A percentile compares a stretch with the other conserved stretches of the same genome.
These are phyloP conservation scores for Cetraspora pellucida DNA, from an alignment of 192 early-diverging fungal species.

Conservation along the genomic window DNA sequence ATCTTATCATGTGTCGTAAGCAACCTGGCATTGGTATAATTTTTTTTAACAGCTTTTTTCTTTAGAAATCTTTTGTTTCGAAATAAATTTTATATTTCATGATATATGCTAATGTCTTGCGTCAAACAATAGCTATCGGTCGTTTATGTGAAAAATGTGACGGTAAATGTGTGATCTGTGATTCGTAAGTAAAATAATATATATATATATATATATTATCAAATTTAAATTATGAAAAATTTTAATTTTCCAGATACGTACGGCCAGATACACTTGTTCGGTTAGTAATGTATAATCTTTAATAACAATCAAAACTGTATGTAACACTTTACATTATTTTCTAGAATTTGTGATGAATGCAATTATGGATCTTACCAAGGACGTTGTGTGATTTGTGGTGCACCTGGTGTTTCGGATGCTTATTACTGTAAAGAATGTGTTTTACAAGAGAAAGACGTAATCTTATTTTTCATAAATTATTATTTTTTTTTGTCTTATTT, in stretches of 20 bases:
- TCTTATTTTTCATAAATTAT: constrained; percentile 24
- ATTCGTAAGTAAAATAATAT: constrained; percentile 64
- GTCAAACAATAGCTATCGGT: constrained; percentile 66
- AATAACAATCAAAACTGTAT: not conserved
- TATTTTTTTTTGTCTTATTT: not conserved
- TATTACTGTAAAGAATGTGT: constrained; percentile 95
- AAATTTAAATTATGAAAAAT: not conserved
- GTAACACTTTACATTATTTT: not conserved
- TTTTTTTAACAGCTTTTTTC: not conserved
- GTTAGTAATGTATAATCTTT: constrained; percentile 5
- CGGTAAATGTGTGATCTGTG: constrained; percentile 95
- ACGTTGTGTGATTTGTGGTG: constrained; percentile 88
- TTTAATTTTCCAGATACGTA: constrained; percentile 61
- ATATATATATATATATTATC: not conserved
- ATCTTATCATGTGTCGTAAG: constrained; percentile 95
- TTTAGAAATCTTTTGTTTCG: not conserved
- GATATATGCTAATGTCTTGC: not conserved
- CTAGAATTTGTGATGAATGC: constrained; percentile 93
- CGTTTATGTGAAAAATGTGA: constrained; percentile 85
- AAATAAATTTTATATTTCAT: not conserved
- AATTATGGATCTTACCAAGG: constrained; percentile 93
- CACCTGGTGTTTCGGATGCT: constrained; percentile 86
- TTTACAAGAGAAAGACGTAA: constrained; percentile 86
- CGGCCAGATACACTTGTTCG: constrained; percentile 81
- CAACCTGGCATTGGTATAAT: constrained; percentile 81